These are phyloP conservation scores for Xylaria hypoxylon DNA, from an alignment of 2,329 filamentous ascomycete species.

Conservation along the genomic window DNA sequence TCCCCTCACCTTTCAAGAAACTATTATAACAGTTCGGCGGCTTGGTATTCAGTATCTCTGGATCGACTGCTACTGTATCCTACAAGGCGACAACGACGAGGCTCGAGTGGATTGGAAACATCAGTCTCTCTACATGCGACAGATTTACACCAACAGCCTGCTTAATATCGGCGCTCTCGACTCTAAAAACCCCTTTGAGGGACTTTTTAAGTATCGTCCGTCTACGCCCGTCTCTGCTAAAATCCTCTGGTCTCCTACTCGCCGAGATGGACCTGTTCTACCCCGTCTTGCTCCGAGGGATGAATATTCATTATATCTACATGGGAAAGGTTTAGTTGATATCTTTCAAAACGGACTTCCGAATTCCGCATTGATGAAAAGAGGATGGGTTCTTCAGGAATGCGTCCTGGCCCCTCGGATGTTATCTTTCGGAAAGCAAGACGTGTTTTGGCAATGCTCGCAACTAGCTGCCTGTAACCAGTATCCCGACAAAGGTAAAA, in stretches of 20 bases:
- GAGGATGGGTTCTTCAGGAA: conserved; percentile 27
- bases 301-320: no score
- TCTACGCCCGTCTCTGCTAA: background rate
- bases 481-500: no score
- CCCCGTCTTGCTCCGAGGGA: no score
- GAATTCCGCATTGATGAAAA: background rate
- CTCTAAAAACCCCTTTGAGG: background rate
- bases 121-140: conserved; percentile 12
- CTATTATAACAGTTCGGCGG: conserved; percentile 5
- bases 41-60: conserved; percentile 26
- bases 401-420: conserved; percentile 23
- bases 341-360: no score
- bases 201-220: background rate
- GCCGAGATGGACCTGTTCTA: background rate
- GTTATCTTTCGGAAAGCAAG: background rate
- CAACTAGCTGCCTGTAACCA: background rate
- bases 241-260: background rate
- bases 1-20: conserved; percentile 11
- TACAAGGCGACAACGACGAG: background rate
- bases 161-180: conserved; percentile 28
- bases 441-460: conserved; percentile 17
- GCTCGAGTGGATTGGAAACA: conserved; percentile 1
- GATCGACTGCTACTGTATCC: conserved; percentile 30
- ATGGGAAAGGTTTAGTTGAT: no score
- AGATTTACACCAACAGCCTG: conserved; percentile 21